Base-by-base conservation (phyloP, 768 basidiomycete species). In the Cubamyces lactineus region DNA sequence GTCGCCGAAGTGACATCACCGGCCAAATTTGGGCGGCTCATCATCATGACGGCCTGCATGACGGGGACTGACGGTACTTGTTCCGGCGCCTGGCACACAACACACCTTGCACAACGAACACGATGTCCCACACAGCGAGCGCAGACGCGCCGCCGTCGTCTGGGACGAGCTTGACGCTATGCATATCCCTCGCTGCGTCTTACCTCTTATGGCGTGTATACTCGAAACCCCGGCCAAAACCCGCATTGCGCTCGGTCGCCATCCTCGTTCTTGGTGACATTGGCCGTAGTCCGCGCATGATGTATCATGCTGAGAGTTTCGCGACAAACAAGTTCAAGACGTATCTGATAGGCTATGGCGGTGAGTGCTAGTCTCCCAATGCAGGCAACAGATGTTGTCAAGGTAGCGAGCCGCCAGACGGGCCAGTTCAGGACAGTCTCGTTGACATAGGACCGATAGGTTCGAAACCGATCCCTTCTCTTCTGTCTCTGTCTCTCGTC, bases 261-360 rank as follows among this genome's bases (percentile, higher is more conserved):
- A 86, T 98, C 57, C 77, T 98, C 50, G 97, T 99, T 15, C 81
- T 99, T 11, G 97, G 97, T 11, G 97, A 99, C 77, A 86, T 99
- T 50, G 97, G 96, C 1, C 84, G 97, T 59, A 94, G 92, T 72
- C 97, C 97, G 12, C 82, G 97, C 56, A 98, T 98, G 93, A 96
- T 98, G 93, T 98, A 98, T 73, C 97, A 99, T 69, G 90, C 96
- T 0, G 86, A 96, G 72, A 95, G 92, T 71, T 92, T 99, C 71
- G 89, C 92, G 41, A 84, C 87, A 59, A 82, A 86, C 55, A 85
- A 82, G 5, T 97, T 92, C 73, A 76, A 83, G 61, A 94, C 93
- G 1, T 84, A 86, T 67, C 70, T 99, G 17, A 84, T 98, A 57
- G 96, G 94, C 16, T 97, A 97, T 72, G 77, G 79, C 75, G 94